A percentile compares a stretch with the other conserved stretches of the same genome.
Evolutionary conservation across 2,329 filamentous ascomycete genomes (phyloP).

Genomic region (Aspergillus pseudonomiae): DNA sequence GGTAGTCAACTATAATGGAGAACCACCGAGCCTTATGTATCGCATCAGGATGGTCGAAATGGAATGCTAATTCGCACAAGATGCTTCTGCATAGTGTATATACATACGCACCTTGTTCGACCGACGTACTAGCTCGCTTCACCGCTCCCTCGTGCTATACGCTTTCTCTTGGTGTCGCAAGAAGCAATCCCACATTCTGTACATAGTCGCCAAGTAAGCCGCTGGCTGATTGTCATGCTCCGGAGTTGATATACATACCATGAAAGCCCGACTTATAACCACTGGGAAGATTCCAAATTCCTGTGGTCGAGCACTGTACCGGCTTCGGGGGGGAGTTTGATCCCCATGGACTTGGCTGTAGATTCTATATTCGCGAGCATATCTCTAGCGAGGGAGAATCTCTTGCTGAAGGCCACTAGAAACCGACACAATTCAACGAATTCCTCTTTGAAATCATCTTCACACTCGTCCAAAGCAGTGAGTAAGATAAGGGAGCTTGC

Average conservation of each 20-base stretch:
- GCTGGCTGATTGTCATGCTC: no score
- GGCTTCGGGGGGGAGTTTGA: slow-evolving; percentile 28
- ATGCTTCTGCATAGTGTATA: not conserved
- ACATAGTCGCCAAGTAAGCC: not conserved
- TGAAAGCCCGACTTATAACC: slow-evolving; percentile 2
- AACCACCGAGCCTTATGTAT: not conserved
- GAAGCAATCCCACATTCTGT: not conserved
- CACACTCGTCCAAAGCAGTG: slow-evolving; percentile 23
- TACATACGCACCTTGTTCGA: not conserved
- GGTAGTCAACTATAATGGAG: not conserved
- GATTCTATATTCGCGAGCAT: slow-evolving; percentile 27
- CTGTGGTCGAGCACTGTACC: slow-evolving; percentile 24
- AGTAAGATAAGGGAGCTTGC: slow-evolving; percentile 27
- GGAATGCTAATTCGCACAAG: not conserved
- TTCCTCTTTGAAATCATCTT: slow-evolving; percentile 25
- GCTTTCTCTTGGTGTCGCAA: no score
- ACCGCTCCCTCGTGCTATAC: not conserved
- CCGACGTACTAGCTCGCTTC: not conserved
- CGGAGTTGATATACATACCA: not conserved
- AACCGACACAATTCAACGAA: slow-evolving; percentile 34
- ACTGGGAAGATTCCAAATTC: slow-evolving; percentile 19
- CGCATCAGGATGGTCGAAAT: not conserved
- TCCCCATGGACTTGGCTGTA: slow-evolving; percentile 13
- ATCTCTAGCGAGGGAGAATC: slow-evolving; percentile 26
- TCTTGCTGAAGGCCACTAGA: slow-evolving; percentile 27